Conservation (phyloP, 129 eudicot genomes). For the Silybum marianum region DNA sequence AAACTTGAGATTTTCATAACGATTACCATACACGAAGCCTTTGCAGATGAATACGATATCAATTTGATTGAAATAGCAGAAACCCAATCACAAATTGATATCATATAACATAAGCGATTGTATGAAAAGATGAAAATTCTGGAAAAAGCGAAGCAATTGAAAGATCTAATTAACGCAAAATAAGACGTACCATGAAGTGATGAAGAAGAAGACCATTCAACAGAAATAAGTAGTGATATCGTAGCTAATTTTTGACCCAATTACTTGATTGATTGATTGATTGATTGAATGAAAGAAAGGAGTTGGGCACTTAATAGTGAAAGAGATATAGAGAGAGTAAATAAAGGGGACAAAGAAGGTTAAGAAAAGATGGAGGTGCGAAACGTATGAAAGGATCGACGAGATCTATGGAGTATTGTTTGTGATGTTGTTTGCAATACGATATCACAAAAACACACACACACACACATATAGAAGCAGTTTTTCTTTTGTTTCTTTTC, state of each 20-base stretch:
- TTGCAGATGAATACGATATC: neutral
- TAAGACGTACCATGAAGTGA: conserved; percentile 22
- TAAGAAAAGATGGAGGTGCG: neutral
- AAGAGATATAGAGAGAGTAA: neutral
- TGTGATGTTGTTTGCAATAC: neutral
- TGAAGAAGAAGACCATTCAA: conserved; percentile 10
- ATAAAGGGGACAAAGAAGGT: neutral
- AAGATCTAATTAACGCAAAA: conserved; percentile 11
- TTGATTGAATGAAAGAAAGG: neutral
- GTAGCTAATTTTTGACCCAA: conserved; percentile 14
- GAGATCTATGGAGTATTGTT: neutral
- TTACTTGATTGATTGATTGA: neutral
- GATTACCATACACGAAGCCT: conserved; percentile 2
- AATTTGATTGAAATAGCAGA: conserved; percentile 18
- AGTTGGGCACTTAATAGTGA: neutral
- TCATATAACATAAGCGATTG: neutral
- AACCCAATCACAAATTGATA: neutral
- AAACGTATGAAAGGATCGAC: conserved; percentile 26
- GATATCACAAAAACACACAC: neutral
- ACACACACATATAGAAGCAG: neutral
- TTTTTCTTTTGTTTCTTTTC: neutral
- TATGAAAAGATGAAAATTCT: neutral
- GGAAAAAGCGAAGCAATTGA: conserved; percentile 10
- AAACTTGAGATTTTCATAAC: neutral
- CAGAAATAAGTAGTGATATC: neutral